phyloP scores from a whole-genome alignment of 2,329 filamentous ascomycete species.

The Neopestalotiopsis clavispora region DNA sequence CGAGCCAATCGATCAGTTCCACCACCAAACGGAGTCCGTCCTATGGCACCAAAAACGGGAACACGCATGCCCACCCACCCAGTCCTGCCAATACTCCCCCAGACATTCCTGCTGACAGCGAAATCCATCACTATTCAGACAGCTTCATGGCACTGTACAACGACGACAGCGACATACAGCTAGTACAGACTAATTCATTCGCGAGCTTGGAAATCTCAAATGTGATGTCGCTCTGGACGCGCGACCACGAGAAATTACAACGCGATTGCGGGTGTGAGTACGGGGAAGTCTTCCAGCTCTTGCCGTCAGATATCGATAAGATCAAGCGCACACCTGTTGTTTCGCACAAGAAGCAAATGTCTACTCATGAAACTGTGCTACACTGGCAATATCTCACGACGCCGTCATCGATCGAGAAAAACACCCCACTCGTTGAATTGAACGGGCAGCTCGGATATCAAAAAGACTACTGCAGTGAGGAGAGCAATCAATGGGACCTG shows the following conservation, averaged over 20 bases:
- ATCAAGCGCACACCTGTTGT: constrained; percentile 50
- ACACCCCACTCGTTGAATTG: constrained; percentile 69
- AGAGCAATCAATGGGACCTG: constrained; percentile 71
- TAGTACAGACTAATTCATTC: constrained; percentile 76
- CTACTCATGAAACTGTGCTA: constrained; percentile 58
- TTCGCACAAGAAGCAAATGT: constrained; percentile 54
- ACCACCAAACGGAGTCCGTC: constrained; percentile 69
- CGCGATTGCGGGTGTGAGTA: constrained; percentile 69
- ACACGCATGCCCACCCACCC: constrained; percentile 62
- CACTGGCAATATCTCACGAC: constrained; percentile 72
- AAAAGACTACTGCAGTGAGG: constrained; percentile 71
- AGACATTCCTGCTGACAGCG: constrained; percentile 65
- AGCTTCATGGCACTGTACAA: constrained; percentile 79
- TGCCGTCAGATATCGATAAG: constrained; percentile 48
- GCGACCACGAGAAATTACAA: constrained; percentile 71
- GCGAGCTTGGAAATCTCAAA: constrained; percentile 77
- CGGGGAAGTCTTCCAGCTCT: constrained; percentile 70
- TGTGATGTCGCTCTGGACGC: constrained; percentile 78
- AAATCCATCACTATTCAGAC: constrained; percentile 72
- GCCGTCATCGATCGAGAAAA: constrained; percentile 57
- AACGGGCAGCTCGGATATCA: constrained; percentile 79
- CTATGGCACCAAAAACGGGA: constrained; percentile 64
- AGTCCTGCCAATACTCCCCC: constrained; percentile 81
- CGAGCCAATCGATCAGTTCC: constrained; percentile 78
- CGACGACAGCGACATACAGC: constrained; percentile 58